These are phyloP conservation scores for Penicillium canescens DNA, from an alignment of 495 filamentous ascomycete genomes.

Conservation along the genomic window DNA sequence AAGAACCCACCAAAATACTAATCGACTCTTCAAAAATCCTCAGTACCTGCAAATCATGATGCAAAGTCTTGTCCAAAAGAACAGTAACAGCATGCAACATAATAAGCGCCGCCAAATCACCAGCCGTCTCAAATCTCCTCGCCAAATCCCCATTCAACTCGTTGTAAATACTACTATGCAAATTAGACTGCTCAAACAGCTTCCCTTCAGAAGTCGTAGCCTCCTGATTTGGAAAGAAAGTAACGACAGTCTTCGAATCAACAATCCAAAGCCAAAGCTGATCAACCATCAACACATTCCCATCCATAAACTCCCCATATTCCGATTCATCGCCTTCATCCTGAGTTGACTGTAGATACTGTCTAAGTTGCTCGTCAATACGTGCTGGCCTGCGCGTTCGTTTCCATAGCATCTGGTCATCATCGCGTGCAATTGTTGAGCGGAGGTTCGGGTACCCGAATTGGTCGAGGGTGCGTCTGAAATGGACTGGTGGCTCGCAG, in stretches of 20 bases:
- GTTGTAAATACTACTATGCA: conserved; percentile 65
- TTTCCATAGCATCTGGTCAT: conserved; percentile 73
- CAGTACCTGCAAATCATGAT: conserved; percentile 63
- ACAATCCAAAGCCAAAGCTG: conserved; percentile 71
- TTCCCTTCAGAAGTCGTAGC: conserved; percentile 51
- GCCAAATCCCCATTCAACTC: conserved; percentile 69
- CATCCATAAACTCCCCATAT: conserved; percentile 46
- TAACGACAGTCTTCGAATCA: conserved; percentile 57
- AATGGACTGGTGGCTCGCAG: conserved; percentile 64
- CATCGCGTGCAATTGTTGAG: conserved; percentile 62
- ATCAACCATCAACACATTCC: conserved; percentile 69
- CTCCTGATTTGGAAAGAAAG: conserved; percentile 56
- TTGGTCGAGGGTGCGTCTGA: conserved; percentile 65
- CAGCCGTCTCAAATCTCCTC: conserved; percentile 59
- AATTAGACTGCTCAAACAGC: conserved; percentile 60
- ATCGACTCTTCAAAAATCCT: conserved; percentile 69
- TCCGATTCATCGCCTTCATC: conserved; percentile 15
- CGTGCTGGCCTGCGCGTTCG: conserved; percentile 52
- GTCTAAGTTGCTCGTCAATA: conserved; percentile 27
- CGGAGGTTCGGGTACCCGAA: conserved; percentile 64
- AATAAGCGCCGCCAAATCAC: conserved; percentile 63
- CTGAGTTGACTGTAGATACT: conserved; percentile 17
- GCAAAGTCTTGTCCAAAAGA: conserved; percentile 56
- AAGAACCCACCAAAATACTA: conserved; percentile 53
- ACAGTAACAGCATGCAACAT: conserved; percentile 64